Conservation (phyloP, 805 yeast species). For the Pichia californica region DNA sequence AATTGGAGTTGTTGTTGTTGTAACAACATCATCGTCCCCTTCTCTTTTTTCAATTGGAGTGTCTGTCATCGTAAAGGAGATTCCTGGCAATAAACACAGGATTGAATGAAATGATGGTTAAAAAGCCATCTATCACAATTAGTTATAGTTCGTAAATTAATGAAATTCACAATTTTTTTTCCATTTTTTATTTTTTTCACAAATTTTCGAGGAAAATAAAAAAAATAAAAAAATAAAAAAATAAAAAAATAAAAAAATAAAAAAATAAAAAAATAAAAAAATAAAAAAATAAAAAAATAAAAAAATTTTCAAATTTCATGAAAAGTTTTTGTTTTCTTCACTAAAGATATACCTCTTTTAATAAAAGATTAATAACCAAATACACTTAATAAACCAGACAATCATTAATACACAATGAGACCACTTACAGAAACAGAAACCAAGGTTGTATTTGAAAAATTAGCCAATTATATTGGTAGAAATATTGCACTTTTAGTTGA, state of each 20-base stretch:
- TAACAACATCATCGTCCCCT: not conserved
- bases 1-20: not conserved
- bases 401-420: no score
- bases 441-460: constrained; percentile 88
- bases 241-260: no score
- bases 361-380: no score
- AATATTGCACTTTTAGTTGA: constrained; percentile 85
- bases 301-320: no score
- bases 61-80: not conserved
- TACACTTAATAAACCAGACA: no score
- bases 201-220: constrained; percentile 1
- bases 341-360: no score
- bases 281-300: no score
- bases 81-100: not conserved
- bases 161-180: not conserved
- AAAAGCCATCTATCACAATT: no score
- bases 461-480: constrained; percentile 95
- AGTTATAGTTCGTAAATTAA: no score
- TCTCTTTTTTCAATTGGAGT: not conserved
- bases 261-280: no score
- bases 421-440: constrained; percentile 96
- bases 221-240: not conserved
- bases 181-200: not conserved
- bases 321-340: no score
- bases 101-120: not conserved